Evolutionary conservation across 345 rosid genomes (phyloP), one percentile per base, ranked within the genome.

Genomic region (Pelargonium nanum): DNA sequence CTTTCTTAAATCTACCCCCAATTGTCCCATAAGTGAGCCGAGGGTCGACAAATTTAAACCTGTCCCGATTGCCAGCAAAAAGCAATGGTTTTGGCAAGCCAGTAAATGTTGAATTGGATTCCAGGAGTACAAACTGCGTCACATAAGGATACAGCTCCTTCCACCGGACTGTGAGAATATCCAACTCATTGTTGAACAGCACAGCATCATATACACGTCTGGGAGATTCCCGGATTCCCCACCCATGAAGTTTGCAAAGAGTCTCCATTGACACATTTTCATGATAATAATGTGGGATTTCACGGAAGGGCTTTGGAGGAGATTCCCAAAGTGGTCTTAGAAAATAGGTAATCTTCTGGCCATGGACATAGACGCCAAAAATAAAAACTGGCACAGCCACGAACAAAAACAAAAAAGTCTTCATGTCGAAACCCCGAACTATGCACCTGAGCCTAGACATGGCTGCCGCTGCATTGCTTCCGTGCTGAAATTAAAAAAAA

Each of bases 371-470:
- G 20, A 63, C 5, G 24, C 58, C 54, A 3, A 58, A 57, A 17
- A 57, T 17, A 13, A 30, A 24, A 4, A 34, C 8, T 26, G 72
- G 72, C n/a, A 69, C 20, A 40, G 53, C 51, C 19, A 69, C 54
- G 51, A 62, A 53, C 44, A 69, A 19, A 26, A 57, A 32, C 12
- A 69, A 16, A 28, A 32, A 40, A 0, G 55, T 52, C 72, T 63
- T 79, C 58, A 79, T 55, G 26, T 79, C 83, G 5, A 79, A 24
- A 19, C 80, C 80, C 15, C 80, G 83, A n/a, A 79, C 72, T 25
- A 79, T 61, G 67, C 83, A 79, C 25, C 75, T 69, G 26, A 79
- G 64, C 65, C 83, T 71, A 0, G 80, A 76, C 78, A 79, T 75
- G 60, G 73, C 74, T 70, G 68, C 59, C 20, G 61, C 76, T 34